A percentile compares a stretch with the other conserved stretches of the same genome.
These are phyloP conservation scores for Lentinula sp. DNA, from an alignment of 768 basidiomycete species.

Conservation along the genomic window DNA sequence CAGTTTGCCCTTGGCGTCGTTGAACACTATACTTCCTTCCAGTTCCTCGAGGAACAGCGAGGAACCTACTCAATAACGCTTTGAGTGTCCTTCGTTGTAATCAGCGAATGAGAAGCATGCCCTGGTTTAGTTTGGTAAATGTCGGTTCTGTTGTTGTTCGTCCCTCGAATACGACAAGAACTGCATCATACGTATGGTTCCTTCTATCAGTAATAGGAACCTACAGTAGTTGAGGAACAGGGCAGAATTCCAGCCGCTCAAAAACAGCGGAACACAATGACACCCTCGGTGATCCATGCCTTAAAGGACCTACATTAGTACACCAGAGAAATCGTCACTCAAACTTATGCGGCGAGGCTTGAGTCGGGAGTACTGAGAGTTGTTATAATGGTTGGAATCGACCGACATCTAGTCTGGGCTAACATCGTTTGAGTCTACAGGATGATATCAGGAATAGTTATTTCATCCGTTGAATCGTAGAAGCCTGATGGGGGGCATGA, in stretches of 20 bases:
- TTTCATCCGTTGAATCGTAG: too few species aligned
- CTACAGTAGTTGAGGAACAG: neutral
- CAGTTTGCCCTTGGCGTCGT: constrained; percentile 2
- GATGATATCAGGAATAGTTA: too few species aligned
- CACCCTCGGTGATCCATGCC: neutral
- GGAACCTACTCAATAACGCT: neutral
- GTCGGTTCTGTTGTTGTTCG: constrained; percentile 1
- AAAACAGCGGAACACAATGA: neutral
- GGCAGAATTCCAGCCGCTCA: neutral
- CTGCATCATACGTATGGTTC: neutral
- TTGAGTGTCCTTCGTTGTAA: neutral
- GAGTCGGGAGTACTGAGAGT: too few species aligned
- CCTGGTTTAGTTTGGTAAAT: neutral
- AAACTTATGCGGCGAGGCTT: too few species aligned
- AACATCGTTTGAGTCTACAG: too few species aligned
- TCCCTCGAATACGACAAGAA: neutral
- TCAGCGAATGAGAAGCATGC: neutral
- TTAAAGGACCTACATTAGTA: neutral
- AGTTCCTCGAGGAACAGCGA: neutral
- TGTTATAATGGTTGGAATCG: too few species aligned
- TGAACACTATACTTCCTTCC: neutral
- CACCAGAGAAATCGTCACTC: neutral
- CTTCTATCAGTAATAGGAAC: neutral
- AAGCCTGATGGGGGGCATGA: too few species aligned
- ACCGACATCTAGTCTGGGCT: too few species aligned